Percentiles rank a stretch among this genome's conserved stretches.
phyloP scores from a whole-genome alignment of 768 basidiomycete genomes.

The Cantharellus cinnabarinus region DNA sequence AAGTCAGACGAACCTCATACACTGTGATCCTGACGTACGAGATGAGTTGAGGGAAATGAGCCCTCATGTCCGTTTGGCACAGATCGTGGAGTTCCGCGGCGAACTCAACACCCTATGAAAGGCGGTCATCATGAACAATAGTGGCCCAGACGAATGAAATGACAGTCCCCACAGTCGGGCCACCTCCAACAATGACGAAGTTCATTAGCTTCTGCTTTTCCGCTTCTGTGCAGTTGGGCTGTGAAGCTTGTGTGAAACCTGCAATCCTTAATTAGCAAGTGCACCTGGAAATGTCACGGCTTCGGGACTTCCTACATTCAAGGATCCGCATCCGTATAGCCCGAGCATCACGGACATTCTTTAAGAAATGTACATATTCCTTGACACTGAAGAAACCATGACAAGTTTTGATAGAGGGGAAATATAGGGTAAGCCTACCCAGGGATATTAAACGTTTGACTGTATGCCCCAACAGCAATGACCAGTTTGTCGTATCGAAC shows the following conservation, averaged over 20 bases:
- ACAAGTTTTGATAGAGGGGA: constrained; percentile 2
- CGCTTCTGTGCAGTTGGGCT: constrained; percentile 53
- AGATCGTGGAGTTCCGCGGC: constrained; percentile 68
- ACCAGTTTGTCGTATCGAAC: constrained; percentile 63
- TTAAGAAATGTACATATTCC: constrained; percentile 63
- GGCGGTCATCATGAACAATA: background rate
- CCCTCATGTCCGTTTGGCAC: constrained; percentile 39
- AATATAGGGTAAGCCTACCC: background rate
- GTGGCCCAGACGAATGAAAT: background rate
- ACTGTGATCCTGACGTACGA: constrained; percentile 50
- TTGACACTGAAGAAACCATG: constrained; percentile 59
- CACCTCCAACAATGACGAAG: constrained; percentile 67
- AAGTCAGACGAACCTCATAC: constrained; percentile 35
- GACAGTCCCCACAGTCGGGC: constrained; percentile 16
- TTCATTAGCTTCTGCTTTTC: constrained; percentile 59
- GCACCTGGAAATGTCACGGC: background rate
- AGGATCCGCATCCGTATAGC: constrained; percentile 49
- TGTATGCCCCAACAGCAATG: constrained; percentile 70
- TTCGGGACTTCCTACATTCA: constrained; percentile 29
- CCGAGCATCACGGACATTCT: constrained; percentile 58
- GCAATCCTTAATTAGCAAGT: constrained; percentile 6
- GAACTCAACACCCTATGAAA: constrained; percentile 44
- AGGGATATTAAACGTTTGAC: constrained; percentile 36
- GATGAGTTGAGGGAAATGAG: constrained; percentile 42
- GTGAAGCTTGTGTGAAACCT: constrained; percentile 75